These are phyloP conservation scores for Linanthus parryae DNA, from an alignment of 148 eudicot genomes.

Conservation along the genomic window DNA sequence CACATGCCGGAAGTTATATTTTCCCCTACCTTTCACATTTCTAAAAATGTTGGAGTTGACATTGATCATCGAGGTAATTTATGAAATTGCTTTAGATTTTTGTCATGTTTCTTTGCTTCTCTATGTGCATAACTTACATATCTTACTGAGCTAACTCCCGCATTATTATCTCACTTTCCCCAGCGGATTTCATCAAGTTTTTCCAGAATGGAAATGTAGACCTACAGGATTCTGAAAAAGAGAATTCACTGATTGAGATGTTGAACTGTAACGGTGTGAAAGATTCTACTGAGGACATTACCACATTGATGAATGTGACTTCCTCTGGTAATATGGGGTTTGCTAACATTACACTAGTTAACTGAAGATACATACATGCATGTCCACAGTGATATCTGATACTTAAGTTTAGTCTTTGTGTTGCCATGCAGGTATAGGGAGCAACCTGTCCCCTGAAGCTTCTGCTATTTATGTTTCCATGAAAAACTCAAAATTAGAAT, in stretches of 20 bases:
- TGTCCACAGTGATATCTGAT: too few relatives aligned
- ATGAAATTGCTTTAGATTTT: slow-evolving; percentile 4
- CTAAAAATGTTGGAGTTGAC: slow-evolving; percentile 50
- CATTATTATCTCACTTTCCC: neutral
- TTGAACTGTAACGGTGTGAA: slow-evolving; percentile 5
- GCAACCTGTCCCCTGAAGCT: slow-evolving; percentile 59
- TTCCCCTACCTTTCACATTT: slow-evolving; percentile 76
- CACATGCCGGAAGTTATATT: slow-evolving; percentile 56
- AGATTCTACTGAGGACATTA: slow-evolving; percentile 8
- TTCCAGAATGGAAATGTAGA: slow-evolving; percentile 23
- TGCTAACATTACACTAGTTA: neutral
- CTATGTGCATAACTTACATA: neutral
- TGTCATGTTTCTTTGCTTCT: neutral
- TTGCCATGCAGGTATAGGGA: slow-evolving; percentile 42
- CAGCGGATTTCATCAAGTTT: slow-evolving; percentile 28
- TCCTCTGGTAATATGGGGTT: slow-evolving; percentile 16
- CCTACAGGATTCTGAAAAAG: slow-evolving; percentile 19
- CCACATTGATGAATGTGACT: slow-evolving; percentile 9
- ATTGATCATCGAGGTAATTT: slow-evolving; percentile 43
- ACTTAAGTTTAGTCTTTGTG: slow-evolving; percentile 7
- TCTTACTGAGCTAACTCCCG: neutral
- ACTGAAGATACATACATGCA: too few relatives aligned
- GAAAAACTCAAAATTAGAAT: slow-evolving; percentile 82
- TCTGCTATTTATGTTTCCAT: slow-evolving; percentile 78
- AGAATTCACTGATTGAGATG: slow-evolving; percentile 21